These are phyloP conservation scores for Pseudogymnoascus sp. DNA, from an alignment of 2,329 filamentous ascomycete genomes.

Conservation along the genomic window DNA sequence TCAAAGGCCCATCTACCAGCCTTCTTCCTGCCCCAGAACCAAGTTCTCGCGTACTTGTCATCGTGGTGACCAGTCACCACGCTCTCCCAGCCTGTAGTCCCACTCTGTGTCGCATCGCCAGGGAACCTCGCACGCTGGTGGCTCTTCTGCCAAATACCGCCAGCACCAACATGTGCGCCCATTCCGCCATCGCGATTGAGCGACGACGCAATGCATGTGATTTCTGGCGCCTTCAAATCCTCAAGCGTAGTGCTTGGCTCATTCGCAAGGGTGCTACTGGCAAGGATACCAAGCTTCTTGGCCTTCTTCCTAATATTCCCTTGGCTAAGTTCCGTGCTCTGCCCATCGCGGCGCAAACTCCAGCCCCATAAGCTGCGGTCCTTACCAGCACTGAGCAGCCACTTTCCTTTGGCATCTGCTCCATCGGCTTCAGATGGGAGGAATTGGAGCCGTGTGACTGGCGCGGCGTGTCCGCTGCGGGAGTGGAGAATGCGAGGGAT, in stretches of 20 bases:
- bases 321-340: slow-evolving; percentile 89
- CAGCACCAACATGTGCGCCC: slow-evolving; percentile 69
- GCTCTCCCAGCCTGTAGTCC: slow-evolving; percentile 91
- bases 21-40: slow-evolving; percentile 95
- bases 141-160: slow-evolving; percentile 75
- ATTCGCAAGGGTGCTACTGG: slow-evolving; percentile 46
- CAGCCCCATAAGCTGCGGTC: slow-evolving; percentile 95
- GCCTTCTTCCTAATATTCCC: slow-evolving; percentile 81
- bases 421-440: slow-evolving; percentile 84
- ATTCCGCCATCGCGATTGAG: slow-evolving; percentile 93
- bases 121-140: slow-evolving; percentile 49
- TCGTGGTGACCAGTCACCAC: slow-evolving; percentile 86
- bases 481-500: slow-evolving; percentile 78
- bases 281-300: slow-evolving; percentile 73
- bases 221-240: slow-evolving; percentile 79
- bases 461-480: slow-evolving; percentile 80
- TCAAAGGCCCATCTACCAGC: slow-evolving; percentile 90
- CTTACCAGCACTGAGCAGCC: slow-evolving; percentile 80
- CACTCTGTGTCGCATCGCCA: slow-evolving; percentile 63
- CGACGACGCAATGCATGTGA: slow-evolving; percentile 84
- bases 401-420: slow-evolving; percentile 81
- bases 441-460: slow-evolving; percentile 76
- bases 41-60: slow-evolving; percentile 80
- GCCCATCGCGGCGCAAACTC: slow-evolving; percentile 88
- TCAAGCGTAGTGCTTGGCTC: slow-evolving; percentile 59